Evolutionary conservation across 1,139 yeast genomes (phyloP), one percentile per base, ranked within the genome.

Genomic region (Martiniozyma asiatica): DNA sequence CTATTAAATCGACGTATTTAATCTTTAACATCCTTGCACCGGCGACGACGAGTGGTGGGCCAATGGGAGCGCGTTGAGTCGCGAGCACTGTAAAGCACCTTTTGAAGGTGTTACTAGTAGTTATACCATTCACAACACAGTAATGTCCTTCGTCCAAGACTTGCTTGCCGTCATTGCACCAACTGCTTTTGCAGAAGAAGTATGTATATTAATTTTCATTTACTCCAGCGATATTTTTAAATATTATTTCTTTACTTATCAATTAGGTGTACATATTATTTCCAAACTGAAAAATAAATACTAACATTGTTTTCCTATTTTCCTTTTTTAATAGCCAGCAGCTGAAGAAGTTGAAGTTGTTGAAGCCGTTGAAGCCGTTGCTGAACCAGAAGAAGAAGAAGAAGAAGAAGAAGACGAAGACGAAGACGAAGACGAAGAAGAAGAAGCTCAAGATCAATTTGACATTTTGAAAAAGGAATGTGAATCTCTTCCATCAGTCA

Each of bases 131-230:
- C n/a, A n/a, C n/a, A n/a, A n/a, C n/a, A n/a, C n/a, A n/a, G n/a
- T n/a, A 5, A 70, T 70, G 77, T 60, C 73, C 35, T 65, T 81
- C 52, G 68, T 69, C 25, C 29, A 37, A 65, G 94, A 82, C 59
- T 63, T 85, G 54, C 77, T 80, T 61, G 94, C 84, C 58, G 68
- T 81, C 43, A 61, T 74, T 47, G 94, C 95, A 55, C 69, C 82
- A 45, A 66, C 66, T 33, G 94, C 94, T 36, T 73, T 68, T 61
- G 95, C 95, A 51, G 95, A 81, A 55, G 87, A 73, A 55, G 76
- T 68, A 61, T 39, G 47, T 38, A 21, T 23, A 4, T 12, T 8
- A 17, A n/a, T n/a, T n/a, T n/a, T n/a, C n/a, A n/a, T n/a, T n/a
- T n/a, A n/a, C n/a, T n/a, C n/a, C n/a, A n/a, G n/a, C n/a, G n/a